A percentile compares a stretch with the other conserved stretches of the same genome.
Conservation (phyloP, 306 rosid genomes). For the Prunus mongolica region DNA sequence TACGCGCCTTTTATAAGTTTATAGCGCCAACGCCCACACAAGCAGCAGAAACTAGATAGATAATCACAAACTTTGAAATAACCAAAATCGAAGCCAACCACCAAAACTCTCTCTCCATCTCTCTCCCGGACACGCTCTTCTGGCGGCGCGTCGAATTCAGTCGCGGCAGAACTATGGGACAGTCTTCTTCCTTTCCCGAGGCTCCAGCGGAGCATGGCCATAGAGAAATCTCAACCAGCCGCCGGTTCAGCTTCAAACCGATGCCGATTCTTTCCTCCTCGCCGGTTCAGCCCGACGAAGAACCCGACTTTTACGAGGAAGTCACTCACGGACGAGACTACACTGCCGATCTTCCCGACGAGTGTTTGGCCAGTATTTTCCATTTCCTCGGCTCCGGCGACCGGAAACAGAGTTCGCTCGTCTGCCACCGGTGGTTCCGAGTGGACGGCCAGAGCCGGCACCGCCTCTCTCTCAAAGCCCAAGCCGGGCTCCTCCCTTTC, state of each 20-base stretch:
- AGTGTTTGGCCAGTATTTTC: constrained; percentile 53
- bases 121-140: not conserved
- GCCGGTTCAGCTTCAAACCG: constrained; percentile 25
- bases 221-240: constrained; percentile 9
- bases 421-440: constrained; percentile 56
- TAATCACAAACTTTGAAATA: not conserved
- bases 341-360: constrained; percentile 63
- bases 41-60: not conserved
- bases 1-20: not conserved
- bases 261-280: not conserved
- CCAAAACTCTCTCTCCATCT: not conserved
- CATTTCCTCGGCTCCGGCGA: constrained; percentile 53
- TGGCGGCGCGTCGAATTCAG: constrained; percentile 7
- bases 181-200: constrained; percentile 45
- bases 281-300: not conserved
- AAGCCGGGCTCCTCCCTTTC: constrained; percentile 36
- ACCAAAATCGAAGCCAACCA: not conserved
- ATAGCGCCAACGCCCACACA: not conserved
- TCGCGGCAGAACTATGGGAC: constrained; percentile 50
- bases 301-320: constrained; percentile 14
- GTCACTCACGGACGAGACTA: constrained; percentile 25
- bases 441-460: constrained; percentile 65
- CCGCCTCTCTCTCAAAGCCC: constrained; percentile 53
- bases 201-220: constrained; percentile 12
- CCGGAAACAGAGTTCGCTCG: constrained; percentile 58